A percentile compares a stretch with the other conserved stretches of the same genome.
These are phyloP conservation scores for Phytophthora pinifolia DNA, from an alignment of 352 stramenopile species.

Conservation along the genomic window DNA sequence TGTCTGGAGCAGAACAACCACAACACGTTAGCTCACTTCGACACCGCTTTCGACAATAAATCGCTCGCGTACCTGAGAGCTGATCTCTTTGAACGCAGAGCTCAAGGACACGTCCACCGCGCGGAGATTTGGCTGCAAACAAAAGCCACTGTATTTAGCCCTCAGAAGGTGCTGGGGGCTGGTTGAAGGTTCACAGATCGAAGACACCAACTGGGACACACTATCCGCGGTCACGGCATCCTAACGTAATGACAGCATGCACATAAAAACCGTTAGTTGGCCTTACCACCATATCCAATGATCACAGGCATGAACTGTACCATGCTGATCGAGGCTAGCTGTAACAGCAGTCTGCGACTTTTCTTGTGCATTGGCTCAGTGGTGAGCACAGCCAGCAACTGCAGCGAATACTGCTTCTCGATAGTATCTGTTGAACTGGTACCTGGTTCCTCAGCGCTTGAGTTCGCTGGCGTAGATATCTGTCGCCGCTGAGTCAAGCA, in stretches of 20 bases:
- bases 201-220: constrained; percentile 13
- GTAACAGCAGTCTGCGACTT: constrained; percentile 30
- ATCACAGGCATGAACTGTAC: constrained; percentile 11
- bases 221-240: constrained; percentile 18
- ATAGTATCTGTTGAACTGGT: neutral
- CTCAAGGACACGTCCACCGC: constrained; percentile 33
- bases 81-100: constrained; percentile 53
- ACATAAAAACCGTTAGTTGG: too few species aligned
- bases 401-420: constrained; percentile 9
- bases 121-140: constrained; percentile 19
- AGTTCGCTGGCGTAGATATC: neutral
- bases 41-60: neutral
- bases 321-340: constrained; percentile 20
- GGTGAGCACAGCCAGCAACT: constrained; percentile 24
- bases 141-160: constrained; percentile 40
- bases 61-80: constrained; percentile 39
- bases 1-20: constrained; percentile 33
- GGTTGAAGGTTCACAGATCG: constrained; percentile 8
- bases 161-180: constrained; percentile 19
- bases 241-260: constrained; percentile 2
- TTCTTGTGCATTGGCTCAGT: constrained; percentile 23
- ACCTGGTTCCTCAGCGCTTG: constrained; percentile 1
- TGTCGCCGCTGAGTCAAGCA: constrained; percentile 40
- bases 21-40: neutral
- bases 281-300: too few species aligned